Evolutionary conservation across 306 rosid genomes (phyloP).

Genomic region (Oemleria cerasiformis): DNA sequence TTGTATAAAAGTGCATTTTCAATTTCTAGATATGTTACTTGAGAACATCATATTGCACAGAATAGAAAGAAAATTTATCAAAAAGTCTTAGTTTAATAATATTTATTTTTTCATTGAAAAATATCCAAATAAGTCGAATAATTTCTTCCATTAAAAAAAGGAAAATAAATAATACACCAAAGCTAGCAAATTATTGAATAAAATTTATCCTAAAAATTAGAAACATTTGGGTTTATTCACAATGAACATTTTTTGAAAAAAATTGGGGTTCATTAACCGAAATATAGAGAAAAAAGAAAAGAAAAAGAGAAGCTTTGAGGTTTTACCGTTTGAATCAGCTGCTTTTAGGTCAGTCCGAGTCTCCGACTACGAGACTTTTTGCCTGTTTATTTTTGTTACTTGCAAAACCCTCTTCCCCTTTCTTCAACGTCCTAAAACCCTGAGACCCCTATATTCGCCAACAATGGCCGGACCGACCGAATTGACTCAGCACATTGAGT

Average conservation of each 20-base stretch:
- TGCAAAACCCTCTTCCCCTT: slow-evolving; percentile 12
- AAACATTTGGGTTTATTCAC: neutral
- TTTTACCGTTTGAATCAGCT: neutral
- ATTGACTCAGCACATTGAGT: slow-evolving; percentile 61
- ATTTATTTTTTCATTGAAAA: too few relatives aligned
- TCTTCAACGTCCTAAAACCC: slow-evolving; percentile 35
- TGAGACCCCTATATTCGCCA: slow-evolving; percentile 9
- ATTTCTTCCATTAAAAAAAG: too few relatives aligned
- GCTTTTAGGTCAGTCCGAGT: neutral
- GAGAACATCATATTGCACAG: too few relatives aligned
- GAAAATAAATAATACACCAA: too few relatives aligned
- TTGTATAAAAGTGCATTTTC: too few relatives aligned
- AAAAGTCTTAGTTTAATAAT: too few relatives aligned
- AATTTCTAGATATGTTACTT: too few relatives aligned
- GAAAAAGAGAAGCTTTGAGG: neutral
- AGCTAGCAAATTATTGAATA: too few relatives aligned
- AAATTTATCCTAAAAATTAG: too few relatives aligned
- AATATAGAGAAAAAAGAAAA: neutral
- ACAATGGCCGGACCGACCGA: slow-evolving; percentile 57
- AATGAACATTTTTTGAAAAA: neutral
- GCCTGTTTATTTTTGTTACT: too few relatives aligned
- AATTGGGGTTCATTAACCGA: neutral
- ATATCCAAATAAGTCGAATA: too few relatives aligned
- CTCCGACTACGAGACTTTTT: neutral
- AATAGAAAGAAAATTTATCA: too few relatives aligned